These are phyloP conservation scores for Hibiscus mutabilis DNA, from an alignment of 345 rosid species.

Conservation along the genomic window DNA sequence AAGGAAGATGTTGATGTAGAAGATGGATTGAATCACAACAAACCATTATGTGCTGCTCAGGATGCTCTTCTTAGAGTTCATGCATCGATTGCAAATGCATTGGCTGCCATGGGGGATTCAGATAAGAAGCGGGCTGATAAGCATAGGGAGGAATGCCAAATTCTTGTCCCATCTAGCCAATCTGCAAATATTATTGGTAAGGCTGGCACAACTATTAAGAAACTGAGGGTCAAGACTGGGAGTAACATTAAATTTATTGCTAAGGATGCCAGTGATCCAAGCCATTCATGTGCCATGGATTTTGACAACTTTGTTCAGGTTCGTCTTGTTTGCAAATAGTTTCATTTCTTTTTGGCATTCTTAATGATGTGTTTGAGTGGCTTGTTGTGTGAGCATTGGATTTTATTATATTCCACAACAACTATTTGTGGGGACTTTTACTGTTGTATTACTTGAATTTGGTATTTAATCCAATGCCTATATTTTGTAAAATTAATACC, in stretches of 20 bases:
- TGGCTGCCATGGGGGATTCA: constrained; percentile 41
- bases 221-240: constrained; percentile 65
- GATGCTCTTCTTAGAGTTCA: constrained; percentile 86
- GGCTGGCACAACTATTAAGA: constrained; percentile 75
- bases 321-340: constrained; percentile 19
- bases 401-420: background rate
- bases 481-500: background rate
- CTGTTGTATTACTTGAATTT: background rate
- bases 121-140: constrained; percentile 46
- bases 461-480: background rate
- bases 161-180: constrained; percentile 90
- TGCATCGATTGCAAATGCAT: constrained; percentile 50
- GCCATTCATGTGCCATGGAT: constrained; percentile 88
- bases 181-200: constrained; percentile 91
- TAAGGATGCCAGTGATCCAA: constrained; percentile 74
- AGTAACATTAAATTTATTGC: constrained; percentile 57
- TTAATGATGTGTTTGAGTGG: background rate
- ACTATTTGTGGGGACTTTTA: background rate
- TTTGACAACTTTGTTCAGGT: constrained; percentile 83
- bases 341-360: background rate
- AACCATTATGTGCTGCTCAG: constrained; percentile 78
- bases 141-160: constrained; percentile 63
- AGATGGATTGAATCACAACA: constrained; percentile 35
- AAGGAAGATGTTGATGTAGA: constrained; percentile 69
- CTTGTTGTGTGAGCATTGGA: background rate